Evolutionary conservation across 1,284 basidiomycete genomes (phyloP).

Genomic region (Papiliotrema terrestris): DNA sequence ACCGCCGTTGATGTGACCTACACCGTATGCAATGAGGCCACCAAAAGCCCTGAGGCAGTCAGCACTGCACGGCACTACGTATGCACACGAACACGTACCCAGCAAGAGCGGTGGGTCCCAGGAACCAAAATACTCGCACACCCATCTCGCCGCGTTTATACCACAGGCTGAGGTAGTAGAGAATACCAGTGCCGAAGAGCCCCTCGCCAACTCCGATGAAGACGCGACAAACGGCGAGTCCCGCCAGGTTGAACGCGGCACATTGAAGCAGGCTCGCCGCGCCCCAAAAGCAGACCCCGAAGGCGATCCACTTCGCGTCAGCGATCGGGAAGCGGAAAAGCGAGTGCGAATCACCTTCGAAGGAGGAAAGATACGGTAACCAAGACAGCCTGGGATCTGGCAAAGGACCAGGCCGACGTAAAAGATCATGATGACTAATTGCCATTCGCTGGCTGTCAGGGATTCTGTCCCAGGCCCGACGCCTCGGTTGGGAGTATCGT

Average conservation of each 20-base stretch:
- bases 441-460: not conserved
- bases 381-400: not conserved
- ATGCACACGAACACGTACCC: conserved; percentile 5
- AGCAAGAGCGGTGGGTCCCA: conserved; percentile 34
- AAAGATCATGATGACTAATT: not conserved
- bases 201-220: conserved; percentile 43
- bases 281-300: conserved; percentile 21
- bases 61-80: not conserved
- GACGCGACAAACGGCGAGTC: conserved; percentile 30
- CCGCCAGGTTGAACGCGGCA: conserved; percentile 24
- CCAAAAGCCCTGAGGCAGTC: conserved; percentile 6
- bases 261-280: conserved; percentile 32
- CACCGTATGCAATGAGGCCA: conserved; percentile 21
- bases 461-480: not conserved
- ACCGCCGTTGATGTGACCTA: conserved; percentile 13
- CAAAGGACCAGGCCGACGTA: not conserved
- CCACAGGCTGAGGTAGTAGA: conserved; percentile 27
- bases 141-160: conserved; percentile 42
- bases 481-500: not conserved
- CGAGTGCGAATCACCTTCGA: not conserved
- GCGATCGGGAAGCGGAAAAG: no score
- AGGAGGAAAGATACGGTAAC: not conserved
- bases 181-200: conserved; percentile 30
- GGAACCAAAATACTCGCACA: conserved; percentile 39
- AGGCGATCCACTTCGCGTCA: conserved; percentile 1